Base-by-base conservation (phyloP, 2,329 filamentous ascomycete species). In the Neonectria sp. region DNA sequence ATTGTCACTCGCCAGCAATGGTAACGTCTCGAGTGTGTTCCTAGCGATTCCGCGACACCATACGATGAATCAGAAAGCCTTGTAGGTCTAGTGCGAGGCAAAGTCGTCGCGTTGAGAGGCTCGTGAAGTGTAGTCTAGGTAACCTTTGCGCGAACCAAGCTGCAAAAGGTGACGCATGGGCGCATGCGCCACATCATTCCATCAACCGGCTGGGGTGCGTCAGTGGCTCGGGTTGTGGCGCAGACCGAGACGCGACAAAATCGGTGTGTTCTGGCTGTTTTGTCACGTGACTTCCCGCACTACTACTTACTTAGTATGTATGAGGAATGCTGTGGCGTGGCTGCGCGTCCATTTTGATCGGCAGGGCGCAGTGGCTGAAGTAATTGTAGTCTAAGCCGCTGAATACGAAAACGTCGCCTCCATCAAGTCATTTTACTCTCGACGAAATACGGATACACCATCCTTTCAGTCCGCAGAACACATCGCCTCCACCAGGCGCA, bases 1-100 rank as follows among this genome's bases (percentile, higher is more conserved):
- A 98, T 98, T 66, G 60, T 52, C 45, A 31, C 4, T 35, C 24
- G 6, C 11, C 24, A 9, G 3, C 17, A 7, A 1, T 17, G 2
- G 15, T 5, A 5, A 13, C 11, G 15, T 15, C 24, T 12, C 11
- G 12, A 12, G 46, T 33, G 25, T 40, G n/a, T 24, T 31, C 25
- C 29, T 37, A 24, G 6, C 13, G 31, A 15, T 9, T 29, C 12
- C 52, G 61, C 65, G 68, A 70, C 13, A 27, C 27, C 2, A 4
- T 51, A 5, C 13, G 12, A 13, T n/a, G 4, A 24, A 25, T 31
- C 43, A n/a, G 27, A 56, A n/a, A 49, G 51, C 40, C 52, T 46
- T 45, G 24, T 40, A n/a, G 33, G n/a, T 60, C 21, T 31, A 21
- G 40, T 43, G 27, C 25, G 11, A 56, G 11, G 45, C 24, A 48